Conservation (phyloP, 768 basidiomycete genomes). For the Lepiota subincarnata region DNA sequence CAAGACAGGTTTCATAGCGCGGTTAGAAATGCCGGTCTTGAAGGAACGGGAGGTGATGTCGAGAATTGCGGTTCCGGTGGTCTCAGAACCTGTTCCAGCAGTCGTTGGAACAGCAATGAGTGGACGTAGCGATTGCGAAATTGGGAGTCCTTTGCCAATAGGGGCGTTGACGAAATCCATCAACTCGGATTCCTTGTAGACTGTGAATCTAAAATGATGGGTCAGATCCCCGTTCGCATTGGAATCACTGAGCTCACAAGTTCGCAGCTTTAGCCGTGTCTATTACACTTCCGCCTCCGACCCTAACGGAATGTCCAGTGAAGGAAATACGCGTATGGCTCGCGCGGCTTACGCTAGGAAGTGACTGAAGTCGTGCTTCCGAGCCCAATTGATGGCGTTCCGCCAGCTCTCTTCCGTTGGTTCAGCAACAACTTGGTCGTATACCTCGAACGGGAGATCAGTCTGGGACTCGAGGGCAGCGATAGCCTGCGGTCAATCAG, state of each 20-base stretch:
- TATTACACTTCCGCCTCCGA: conserved; percentile 93
- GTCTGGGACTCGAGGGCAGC: conserved; percentile 75
- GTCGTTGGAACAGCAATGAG: conserved; percentile 78
- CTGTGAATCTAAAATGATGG: conserved; percentile 58
- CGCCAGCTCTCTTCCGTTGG: conserved; percentile 91
- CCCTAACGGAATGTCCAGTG: conserved; percentile 37
- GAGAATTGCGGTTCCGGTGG: conserved; percentile 91
- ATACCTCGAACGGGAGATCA: conserved; percentile 77
- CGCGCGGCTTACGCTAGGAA: conserved; percentile 70
- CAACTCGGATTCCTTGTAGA: conserved; percentile 88
- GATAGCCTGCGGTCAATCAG: conserved; percentile 48
- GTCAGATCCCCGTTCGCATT: not conserved
- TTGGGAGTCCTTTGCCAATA: conserved; percentile 86
- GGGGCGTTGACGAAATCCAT: conserved; percentile 98
- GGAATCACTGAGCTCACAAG: conserved; percentile 41
- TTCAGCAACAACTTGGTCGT: conserved; percentile 78
- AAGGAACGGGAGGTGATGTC: conserved; percentile 89
- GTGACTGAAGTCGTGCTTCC: conserved; percentile 86
- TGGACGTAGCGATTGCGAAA: conserved; percentile 69
- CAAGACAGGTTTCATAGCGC: conserved; percentile 85
- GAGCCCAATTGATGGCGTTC: conserved; percentile 84
- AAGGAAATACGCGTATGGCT: not conserved
- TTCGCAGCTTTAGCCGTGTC: conserved; percentile 97
- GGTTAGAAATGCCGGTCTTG: conserved; percentile 94
- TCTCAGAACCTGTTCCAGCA: conserved; percentile 90